Conservation (phyloP, 139 green algal species). For the Pleodorina starrii region DNA sequence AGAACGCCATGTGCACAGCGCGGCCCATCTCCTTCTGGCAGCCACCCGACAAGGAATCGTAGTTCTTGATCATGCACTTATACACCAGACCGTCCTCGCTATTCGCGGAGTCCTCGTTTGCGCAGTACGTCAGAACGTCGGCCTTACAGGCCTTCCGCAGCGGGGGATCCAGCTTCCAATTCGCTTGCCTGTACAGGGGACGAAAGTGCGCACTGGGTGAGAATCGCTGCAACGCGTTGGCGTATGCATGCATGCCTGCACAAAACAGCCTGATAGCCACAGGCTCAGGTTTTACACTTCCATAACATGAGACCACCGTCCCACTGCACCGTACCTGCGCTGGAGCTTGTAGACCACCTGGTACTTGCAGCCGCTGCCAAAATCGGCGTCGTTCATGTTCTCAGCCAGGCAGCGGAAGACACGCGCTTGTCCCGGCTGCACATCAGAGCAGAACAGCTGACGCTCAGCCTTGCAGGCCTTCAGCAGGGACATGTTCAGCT, state of each 20-base stretch:
- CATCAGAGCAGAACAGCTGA: conserved; percentile 75
- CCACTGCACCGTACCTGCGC: conserved; percentile 51
- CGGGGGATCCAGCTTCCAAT: conserved; percentile 84
- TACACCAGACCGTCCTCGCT: conserved; percentile 71
- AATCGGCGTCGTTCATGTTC: conserved; percentile 82
- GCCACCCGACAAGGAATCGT: conserved; percentile 53
- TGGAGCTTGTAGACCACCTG: conserved; percentile 78
- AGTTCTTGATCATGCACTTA: conserved; percentile 79
- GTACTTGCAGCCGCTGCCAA: conserved; percentile 71
- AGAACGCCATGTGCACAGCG: conserved; percentile 89
- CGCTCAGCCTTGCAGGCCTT: conserved; percentile 74
- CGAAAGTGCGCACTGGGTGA: no score
- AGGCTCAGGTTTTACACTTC: no score
- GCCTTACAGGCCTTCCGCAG: conserved; percentile 74
- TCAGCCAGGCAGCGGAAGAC: conserved; percentile 85
- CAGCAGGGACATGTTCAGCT: conserved; percentile 73
- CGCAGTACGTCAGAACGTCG: conserved; percentile 74
- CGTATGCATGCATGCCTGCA: no score
- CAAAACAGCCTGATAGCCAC: background rate
- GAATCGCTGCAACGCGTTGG: no score
- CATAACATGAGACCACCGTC: no score
- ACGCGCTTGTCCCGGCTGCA: conserved; percentile 69
- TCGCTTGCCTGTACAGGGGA: conserved; percentile 65
- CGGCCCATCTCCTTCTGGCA: conserved; percentile 85
- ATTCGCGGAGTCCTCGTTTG: conserved; percentile 62